Evolutionary conservation across 1,284 basidiomycete genomes (phyloP).

Genomic region (Anthracocystis walkeri): DNA sequence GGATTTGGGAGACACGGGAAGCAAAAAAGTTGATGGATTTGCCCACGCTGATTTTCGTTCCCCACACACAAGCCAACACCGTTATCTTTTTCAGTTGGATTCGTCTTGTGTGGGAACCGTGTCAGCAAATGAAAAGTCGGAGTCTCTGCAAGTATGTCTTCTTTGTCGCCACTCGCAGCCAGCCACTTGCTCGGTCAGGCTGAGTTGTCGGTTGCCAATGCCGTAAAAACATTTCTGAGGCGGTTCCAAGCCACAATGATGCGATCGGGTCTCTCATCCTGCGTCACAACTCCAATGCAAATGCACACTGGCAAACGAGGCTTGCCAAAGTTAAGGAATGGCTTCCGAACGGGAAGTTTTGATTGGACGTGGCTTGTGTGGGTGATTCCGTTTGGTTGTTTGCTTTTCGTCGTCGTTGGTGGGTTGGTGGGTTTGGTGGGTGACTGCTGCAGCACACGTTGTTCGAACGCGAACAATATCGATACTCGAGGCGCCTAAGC

Average conservation of each 20-base stretch:
- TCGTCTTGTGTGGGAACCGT: background rate
- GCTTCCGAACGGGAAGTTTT: conserved; percentile 1
- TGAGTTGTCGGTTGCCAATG: background rate
- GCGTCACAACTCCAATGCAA: background rate
- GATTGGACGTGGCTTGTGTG: conserved; percentile 2
- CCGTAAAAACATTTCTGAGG: conserved; percentile 1
- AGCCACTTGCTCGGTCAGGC: background rate
- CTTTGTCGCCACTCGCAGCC: background rate
- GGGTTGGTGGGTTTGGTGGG: too few species aligned
- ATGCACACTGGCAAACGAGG: background rate
- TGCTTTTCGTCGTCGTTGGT: background rate
- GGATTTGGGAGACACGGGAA: background rate
- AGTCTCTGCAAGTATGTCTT: background rate
- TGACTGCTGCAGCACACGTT: too few species aligned
- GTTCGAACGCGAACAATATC: too few species aligned
- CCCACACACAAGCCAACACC: too few species aligned
- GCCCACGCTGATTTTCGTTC: background rate
- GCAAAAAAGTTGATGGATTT: background rate
- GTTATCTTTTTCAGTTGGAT: background rate
- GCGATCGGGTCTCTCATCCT: background rate
- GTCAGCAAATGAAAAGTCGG: conserved; percentile 6
- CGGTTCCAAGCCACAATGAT: background rate
- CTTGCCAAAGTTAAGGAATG: background rate
- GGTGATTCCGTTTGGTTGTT: background rate
- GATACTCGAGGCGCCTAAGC: too few species aligned